A percentile compares a stretch with the other conserved stretches of the same genome.
Conservation (phyloP, 176 grass and related monocot genomes). For the Coix lacrymajobi region DNA sequence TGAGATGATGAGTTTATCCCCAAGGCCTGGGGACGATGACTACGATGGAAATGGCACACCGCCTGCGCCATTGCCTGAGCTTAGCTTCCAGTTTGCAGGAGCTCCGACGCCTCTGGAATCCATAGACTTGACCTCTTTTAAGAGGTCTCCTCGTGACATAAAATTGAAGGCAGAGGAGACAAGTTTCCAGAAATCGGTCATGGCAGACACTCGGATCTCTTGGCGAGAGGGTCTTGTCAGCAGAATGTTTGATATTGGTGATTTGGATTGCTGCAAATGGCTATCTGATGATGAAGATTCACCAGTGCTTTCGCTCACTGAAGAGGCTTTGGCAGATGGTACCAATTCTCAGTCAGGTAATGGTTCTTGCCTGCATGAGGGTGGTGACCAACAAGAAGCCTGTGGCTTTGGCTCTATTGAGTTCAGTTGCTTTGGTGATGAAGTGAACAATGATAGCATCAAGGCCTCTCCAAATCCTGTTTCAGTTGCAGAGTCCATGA, state of each 20-base stretch:
- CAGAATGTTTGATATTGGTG: conserved; percentile 84
- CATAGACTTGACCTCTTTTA: conserved; percentile 64
- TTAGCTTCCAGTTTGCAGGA: conserved; percentile 70
- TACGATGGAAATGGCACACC: background rate
- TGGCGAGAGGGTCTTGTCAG: conserved; percentile 91
- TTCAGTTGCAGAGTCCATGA: conserved; percentile 64
- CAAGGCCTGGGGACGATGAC: conserved; percentile 29
- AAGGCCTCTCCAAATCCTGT: background rate
- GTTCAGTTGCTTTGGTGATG: conserved; percentile 19
- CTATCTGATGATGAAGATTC: conserved; percentile 79
- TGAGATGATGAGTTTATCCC: conserved; percentile 49
- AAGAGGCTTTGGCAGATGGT: background rate
- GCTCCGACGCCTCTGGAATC: conserved; percentile 43
- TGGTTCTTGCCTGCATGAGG: conserved; percentile 22
- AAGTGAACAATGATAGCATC: conserved; percentile 13
- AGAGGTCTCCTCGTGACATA: conserved; percentile 36
- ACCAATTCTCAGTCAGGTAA: conserved; percentile 5
- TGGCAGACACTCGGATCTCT: conserved; percentile 54
- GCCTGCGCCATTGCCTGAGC: conserved; percentile 33
- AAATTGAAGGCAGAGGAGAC: conserved; percentile 26
- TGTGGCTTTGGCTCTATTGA: conserved; percentile 58
- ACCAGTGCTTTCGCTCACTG: background rate
- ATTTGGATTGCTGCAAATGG: conserved; percentile 66
- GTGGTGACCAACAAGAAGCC: conserved; percentile 10
- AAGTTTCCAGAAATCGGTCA: conserved; percentile 12